Evolutionary conservation across 176 grass and related monocot species (phyloP), one percentile per base, ranked within the genome.

Genomic region (Leersia perrieri): DNA sequence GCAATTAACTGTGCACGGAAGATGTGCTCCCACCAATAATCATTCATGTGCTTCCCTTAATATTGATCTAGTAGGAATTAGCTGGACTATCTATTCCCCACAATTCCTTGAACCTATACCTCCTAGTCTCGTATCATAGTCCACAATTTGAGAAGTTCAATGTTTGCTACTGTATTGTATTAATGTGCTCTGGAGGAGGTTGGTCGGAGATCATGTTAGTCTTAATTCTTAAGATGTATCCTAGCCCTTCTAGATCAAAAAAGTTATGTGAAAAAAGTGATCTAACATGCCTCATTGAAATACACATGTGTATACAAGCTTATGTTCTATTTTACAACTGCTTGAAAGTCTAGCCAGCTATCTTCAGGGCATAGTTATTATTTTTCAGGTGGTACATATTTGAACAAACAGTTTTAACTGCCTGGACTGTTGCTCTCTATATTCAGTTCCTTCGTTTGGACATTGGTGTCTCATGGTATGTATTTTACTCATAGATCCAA

Each of bases 351-450:
- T 31, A 61, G 40, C 4, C 51, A 81, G 51, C 18, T 61, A 70
- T 70, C 35, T 5, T 32, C 16, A 18, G 60, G 60, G 20, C 67
- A 42, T 72, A 69, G 11, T 44, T 81, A 27, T 57, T 20, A 47
- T 89, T 77, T 79, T 78, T 33, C 78, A 92, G 92, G 86, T 96
- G 93, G 93, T 93, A 96, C 45, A 82, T 88, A 86, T 92, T 93
- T 44, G 85, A 80, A 83, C 82, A 96, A 86, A 77, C 89, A 70
- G 77, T 83, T 35, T 77, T 96, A 57, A 74, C 28, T 84, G 60
- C 26, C 35, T 96, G 93, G 93, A 96, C 93, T 82, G 88, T 67
- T 88, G 82, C 78, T 60, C 73, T 96, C 38, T 96, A 90, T 63
- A 84, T 96, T 44, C 69, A 74, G 4, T 93, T 88, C 23, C 27